Evolutionary conservation across 1,284 basidiomycete genomes (phyloP).

Genomic region (Mycosarcoma mackinlayi): DNA sequence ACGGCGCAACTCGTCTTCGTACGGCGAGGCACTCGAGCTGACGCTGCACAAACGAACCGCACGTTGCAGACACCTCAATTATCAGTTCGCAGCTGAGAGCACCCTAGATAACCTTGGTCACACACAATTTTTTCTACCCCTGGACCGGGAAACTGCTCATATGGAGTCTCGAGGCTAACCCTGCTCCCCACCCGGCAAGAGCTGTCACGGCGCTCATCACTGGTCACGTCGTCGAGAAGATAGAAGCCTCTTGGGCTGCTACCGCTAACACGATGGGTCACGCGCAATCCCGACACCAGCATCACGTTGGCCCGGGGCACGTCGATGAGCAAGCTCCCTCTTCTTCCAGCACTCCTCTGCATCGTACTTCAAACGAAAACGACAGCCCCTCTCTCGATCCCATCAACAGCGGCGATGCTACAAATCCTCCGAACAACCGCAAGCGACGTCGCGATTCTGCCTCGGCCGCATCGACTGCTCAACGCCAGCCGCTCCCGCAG

Average conservation of each 20-base stretch:
- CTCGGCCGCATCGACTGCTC: slow-evolving; percentile 4
- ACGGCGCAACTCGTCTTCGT: no score
- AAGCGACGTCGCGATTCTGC: slow-evolving; percentile 24
- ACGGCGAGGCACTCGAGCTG: no score
- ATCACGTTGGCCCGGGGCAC: slow-evolving; percentile 7
- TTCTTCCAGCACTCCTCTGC: slow-evolving; percentile 1
- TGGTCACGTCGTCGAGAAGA: background rate
- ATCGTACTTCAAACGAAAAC: background rate
- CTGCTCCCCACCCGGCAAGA: background rate
- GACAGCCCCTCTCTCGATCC: background rate
- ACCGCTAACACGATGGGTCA: slow-evolving; percentile 25
- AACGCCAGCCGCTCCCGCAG: slow-evolving; percentile 4
- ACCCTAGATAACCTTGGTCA: background rate
- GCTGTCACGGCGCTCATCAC: background rate
- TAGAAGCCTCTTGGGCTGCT: background rate
- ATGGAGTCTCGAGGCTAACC: slow-evolving; percentile 6
- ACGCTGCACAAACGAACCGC: no score
- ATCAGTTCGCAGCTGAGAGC: slow-evolving; percentile 1
- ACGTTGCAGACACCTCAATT: no score
- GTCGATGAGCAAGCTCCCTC: background rate
- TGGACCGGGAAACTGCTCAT: background rate
- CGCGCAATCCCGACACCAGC: slow-evolving; percentile 30
- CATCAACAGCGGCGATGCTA: background rate
- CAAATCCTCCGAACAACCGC: background rate
- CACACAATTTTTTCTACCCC: background rate